Percentiles rank a stretch among this genome's conserved stretches.
These are phyloP conservation scores for Dissophora ornata DNA, from an alignment of 192 early-diverging fungal species.

Conservation along the genomic window DNA sequence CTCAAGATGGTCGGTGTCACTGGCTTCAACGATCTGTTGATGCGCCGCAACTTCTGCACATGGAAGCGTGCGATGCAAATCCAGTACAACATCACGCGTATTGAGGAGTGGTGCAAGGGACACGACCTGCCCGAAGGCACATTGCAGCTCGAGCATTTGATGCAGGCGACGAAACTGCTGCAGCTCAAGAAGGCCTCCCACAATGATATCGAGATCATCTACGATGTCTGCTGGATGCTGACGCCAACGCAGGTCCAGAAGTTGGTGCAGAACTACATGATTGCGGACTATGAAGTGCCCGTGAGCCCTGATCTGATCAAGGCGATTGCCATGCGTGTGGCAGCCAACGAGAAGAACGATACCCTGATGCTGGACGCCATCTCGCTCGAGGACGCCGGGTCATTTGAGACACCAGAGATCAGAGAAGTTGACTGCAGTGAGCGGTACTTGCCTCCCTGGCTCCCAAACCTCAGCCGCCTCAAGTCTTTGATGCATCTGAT, in stretches of 20 bases:
- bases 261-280: conserved; percentile 93
- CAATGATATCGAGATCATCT: conserved; percentile 95
- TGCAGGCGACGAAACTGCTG: conserved; percentile 97
- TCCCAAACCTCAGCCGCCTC: conserved; percentile 44
- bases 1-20: conserved; percentile 95
- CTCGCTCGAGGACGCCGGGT: conserved; percentile 69
- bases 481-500: conserved; percentile 53
- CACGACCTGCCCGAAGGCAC: conserved; percentile 92
- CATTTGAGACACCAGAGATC: conserved; percentile 67
- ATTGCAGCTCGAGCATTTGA: conserved; percentile 91
- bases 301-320: conserved; percentile 90
- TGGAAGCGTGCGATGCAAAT: conserved; percentile 99
- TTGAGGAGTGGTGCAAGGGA: conserved; percentile 99
- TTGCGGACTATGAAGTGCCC: conserved; percentile 93
- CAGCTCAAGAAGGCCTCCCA: conserved; percentile 92
- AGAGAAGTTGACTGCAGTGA: conserved; percentile 56
- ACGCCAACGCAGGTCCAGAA: conserved; percentile 98
- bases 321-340: conserved; percentile 86
- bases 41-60: conserved; percentile 98
- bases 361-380: conserved; percentile 89
- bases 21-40: conserved; percentile 97
- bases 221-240: conserved; percentile 97
- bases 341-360: conserved; percentile 90
- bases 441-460: conserved; percentile 61
- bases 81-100: conserved; percentile 96